Conservation (phyloP, 1,284 basidiomycete species). For the Mycena citricolor region DNA sequence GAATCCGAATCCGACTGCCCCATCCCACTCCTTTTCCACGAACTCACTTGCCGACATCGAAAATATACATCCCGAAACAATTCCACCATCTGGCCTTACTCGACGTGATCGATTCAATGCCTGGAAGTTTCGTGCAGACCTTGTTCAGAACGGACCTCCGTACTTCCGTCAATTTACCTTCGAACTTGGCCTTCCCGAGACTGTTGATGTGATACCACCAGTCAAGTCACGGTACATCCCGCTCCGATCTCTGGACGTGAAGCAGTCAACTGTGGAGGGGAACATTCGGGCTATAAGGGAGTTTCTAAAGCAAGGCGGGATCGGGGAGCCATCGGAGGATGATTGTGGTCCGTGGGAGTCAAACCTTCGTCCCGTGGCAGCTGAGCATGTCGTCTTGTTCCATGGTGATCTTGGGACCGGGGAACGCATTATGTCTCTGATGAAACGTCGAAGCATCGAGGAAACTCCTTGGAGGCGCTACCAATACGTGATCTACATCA, state of each 20-base stretch:
- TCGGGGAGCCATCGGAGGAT: conserved; percentile 25
- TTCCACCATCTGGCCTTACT: conserved; percentile 18
- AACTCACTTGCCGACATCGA: conserved; percentile 17
- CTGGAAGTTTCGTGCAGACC: conserved; percentile 28
- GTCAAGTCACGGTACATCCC: conserved; percentile 29
- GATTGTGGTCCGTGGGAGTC: background rate
- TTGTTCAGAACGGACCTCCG: conserved; percentile 27
- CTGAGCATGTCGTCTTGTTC: conserved; percentile 24
- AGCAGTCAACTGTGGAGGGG: conserved; percentile 28
- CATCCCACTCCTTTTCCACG: background rate
- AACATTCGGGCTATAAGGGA: conserved; percentile 23
- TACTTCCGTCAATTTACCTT: conserved; percentile 25
- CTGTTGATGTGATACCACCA: conserved; percentile 30
- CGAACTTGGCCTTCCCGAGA: conserved; percentile 26
- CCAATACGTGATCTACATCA: conserved; percentile 32
- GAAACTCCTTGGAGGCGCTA: conserved; percentile 25
- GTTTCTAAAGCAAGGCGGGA: conserved; percentile 27
- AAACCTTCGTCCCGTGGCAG: conserved; percentile 5
- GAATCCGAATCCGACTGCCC: conserved; percentile 6
- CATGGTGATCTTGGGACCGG: conserved; percentile 30
- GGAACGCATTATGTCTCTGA: conserved; percentile 26
- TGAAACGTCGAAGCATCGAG: conserved; percentile 27
- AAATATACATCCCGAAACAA: conserved; percentile 13
- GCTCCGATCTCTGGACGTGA: conserved; percentile 28
- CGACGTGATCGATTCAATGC: conserved; percentile 27